These are phyloP conservation scores for Puccinellia tenuiflora DNA, from an alignment of 176 grass and related monocot species.

Conservation along the genomic window DNA sequence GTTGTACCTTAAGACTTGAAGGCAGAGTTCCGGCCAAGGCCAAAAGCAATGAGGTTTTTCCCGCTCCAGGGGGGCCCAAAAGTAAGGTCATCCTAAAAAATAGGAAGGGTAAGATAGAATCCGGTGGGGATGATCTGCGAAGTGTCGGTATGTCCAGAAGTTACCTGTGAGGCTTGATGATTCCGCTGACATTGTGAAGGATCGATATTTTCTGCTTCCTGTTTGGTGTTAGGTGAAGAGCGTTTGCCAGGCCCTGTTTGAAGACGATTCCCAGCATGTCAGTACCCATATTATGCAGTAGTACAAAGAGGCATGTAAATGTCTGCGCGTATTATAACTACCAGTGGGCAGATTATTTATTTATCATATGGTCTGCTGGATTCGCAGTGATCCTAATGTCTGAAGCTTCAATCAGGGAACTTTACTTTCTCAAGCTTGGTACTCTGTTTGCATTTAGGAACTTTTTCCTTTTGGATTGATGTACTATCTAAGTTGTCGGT, in stretches of 20 bases:
- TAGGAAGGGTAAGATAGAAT: neutral
- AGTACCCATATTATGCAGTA: neutral
- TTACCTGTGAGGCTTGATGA: constrained; percentile 75
- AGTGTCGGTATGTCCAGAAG: neutral
- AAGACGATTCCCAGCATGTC: neutral
- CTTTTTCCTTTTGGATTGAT: neutral
- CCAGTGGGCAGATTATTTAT: neutral
- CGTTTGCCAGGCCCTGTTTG: constrained; percentile 31
- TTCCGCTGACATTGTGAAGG: constrained; percentile 64
- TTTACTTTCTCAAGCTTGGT: neutral
- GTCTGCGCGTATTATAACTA: neutral
- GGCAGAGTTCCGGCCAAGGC: constrained; percentile 66
- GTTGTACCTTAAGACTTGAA: constrained; percentile 34
- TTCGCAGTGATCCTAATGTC: neutral
- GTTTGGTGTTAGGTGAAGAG: constrained; percentile 24
- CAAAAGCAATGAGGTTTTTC: constrained; percentile 66
- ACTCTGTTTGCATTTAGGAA: neutral
- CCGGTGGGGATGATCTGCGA: neutral
- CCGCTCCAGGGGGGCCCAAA: constrained; percentile 62
- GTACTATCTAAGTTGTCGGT: neutral
- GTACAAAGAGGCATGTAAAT: neutral
- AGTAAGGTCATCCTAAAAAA: constrained; percentile 73
- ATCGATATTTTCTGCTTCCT: constrained; percentile 44
- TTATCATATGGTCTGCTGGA: neutral
- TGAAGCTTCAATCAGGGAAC: neutral